Conservation (phyloP, 768 basidiomycete genomes). For the Psilocybe cubensis region DNA sequence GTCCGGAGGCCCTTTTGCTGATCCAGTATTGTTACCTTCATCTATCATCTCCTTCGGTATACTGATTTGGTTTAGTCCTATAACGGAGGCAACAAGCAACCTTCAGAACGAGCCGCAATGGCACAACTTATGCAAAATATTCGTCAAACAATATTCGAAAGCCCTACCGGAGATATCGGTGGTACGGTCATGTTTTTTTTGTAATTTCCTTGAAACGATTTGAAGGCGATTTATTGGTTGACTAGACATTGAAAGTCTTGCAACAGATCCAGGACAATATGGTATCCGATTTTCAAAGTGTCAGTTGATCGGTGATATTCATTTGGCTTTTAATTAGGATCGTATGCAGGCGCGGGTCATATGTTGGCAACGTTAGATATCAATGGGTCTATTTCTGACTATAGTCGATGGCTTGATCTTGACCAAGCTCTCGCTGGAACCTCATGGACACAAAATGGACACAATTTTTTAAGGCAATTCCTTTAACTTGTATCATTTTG, state of each 20-base stretch:
- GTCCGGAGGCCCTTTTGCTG: constrained; percentile 74
- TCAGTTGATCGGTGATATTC: neutral
- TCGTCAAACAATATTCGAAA: constrained; percentile 60
- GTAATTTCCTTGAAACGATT: neutral
- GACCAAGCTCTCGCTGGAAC: constrained; percentile 63
- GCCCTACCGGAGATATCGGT: constrained; percentile 59
- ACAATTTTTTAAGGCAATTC: constrained; percentile 52
- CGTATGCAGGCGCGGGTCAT: constrained; percentile 69
- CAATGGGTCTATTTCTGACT: constrained; percentile 45
- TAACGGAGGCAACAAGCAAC: constrained; percentile 69
- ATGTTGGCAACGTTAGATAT: constrained; percentile 53
- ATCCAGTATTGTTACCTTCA: constrained; percentile 44
- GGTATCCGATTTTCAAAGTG: constrained; percentile 35
- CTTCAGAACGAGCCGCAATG: constrained; percentile 44
- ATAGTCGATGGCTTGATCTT: constrained; percentile 71
- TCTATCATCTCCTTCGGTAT: neutral
- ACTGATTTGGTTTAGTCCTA: constrained; percentile 44
- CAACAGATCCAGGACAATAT: constrained; percentile 60
- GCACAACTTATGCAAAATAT: constrained; percentile 54
- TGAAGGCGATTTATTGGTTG: neutral
- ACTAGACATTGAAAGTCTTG: constrained; percentile 57
- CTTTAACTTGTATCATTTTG: neutral
- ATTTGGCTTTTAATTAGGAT: constrained; percentile 48
- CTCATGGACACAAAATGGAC: constrained; percentile 58
- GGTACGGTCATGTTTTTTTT: constrained; percentile 36